Evolutionary conservation across 768 basidiomycete species (phyloP), one percentile per base, ranked within the genome.

Genomic region (Tricholoma sp.): DNA sequence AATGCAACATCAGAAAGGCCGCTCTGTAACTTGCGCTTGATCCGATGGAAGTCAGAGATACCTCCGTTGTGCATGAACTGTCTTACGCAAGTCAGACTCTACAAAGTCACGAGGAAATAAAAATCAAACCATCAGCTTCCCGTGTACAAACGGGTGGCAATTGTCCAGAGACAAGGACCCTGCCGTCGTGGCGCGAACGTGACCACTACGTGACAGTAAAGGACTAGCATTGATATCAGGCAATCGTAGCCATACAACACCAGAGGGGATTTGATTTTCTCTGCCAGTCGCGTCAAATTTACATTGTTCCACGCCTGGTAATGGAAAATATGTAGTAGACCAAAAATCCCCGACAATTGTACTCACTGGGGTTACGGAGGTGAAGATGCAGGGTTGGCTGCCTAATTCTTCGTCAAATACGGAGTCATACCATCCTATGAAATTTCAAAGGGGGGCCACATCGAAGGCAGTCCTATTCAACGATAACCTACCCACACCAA

Each of bases 61-160:
- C 85, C 86, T 54, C 96, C 96, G 62, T 97, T 98, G 70, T 95
- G 94, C 94, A 98, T 98, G 74, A 91, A 98, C 94, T 95, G 61
- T 4, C 19, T 45, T 16, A 14, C 56, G 31, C 49, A 49, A 58
- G 24, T 16, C 34, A 46, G 45, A 50, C 41, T 50, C 16, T 9
- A 51, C 39, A 14, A n/a, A 47, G 50, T 18, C 46, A 37, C 24
- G 52, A 50, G 9, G 14, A 18, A 43, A 47, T 18, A 46, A 29
- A 21, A 57, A 49, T 61, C 72, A 63, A 65, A 94, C 94, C 92
- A 98, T 97, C 50, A 99, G 75, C 67, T 89, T 94, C 9, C 89
- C 91, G 66, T 91, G 87, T 39, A 84, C 84, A 73, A 96, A 99
- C 5, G 97, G 97, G 72, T 98, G 96, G 64, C 93, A 95, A 66